Evolutionary conservation across 805 yeast species (phyloP).

Genomic region (Saccharomycopsis schoenii): DNA sequence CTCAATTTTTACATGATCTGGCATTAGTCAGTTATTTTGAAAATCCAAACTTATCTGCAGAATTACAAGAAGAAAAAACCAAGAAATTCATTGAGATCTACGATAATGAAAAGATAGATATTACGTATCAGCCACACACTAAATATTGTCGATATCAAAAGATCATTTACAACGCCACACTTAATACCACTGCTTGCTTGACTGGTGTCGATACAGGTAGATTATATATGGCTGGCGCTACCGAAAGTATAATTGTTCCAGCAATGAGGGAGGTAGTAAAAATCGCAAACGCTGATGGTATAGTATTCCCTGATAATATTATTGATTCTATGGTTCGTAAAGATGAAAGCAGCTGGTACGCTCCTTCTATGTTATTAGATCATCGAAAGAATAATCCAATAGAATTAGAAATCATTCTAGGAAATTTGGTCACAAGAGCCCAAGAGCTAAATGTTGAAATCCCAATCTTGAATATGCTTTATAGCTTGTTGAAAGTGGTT

Average conservation of each 20-base stretch:
- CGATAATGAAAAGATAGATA: slow-evolving; percentile 32
- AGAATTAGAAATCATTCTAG: slow-evolving; percentile 64
- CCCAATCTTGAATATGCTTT: slow-evolving; percentile 51
- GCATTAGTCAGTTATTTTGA: slow-evolving; percentile 42
- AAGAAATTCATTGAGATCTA: slow-evolving; percentile 35
- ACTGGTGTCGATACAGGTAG: slow-evolving; percentile 52
- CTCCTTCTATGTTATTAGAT: slow-evolving; percentile 70
- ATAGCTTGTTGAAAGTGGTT: slow-evolving; percentile 46
- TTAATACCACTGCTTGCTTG: slow-evolving; percentile 53
- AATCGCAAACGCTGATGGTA: slow-evolving; percentile 63
- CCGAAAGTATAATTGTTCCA: slow-evolving; percentile 35
- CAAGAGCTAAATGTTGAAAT: slow-evolving; percentile 35
- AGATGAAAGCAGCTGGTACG: slow-evolving; percentile 48
- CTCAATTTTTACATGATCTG: slow-evolving; percentile 41
- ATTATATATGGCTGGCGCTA: slow-evolving; percentile 34
- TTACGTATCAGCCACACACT: slow-evolving; percentile 34
- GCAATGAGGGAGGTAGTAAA: slow-evolving; percentile 61
- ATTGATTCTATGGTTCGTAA: slow-evolving; percentile 43
- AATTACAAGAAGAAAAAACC: slow-evolving; percentile 28
- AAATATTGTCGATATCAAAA: slow-evolving; percentile 53
- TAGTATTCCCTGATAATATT: slow-evolving; percentile 37
- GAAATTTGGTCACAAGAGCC: slow-evolving; percentile 49
- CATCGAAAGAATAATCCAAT: slow-evolving; percentile 53
- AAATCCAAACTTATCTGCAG: slow-evolving; percentile 27
- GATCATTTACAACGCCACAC: slow-evolving; percentile 57